Conservation (phyloP, 495 filamentous ascomycete species). For the Penicillium manginii region DNA sequence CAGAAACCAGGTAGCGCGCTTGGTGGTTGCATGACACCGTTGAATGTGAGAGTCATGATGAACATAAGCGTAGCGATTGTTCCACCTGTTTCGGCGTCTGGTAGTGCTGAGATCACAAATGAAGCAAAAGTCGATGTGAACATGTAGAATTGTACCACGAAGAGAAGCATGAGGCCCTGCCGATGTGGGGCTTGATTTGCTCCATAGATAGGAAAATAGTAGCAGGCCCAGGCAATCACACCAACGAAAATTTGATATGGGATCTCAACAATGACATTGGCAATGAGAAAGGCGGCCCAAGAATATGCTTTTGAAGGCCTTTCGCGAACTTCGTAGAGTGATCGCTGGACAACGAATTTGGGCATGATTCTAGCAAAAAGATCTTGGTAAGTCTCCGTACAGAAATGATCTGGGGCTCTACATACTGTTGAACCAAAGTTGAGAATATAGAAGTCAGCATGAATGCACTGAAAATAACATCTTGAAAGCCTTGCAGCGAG, state of each 20-base stretch:
- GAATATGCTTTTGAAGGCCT: slow-evolving; percentile 69
- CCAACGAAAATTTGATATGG: slow-evolving; percentile 68
- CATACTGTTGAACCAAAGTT: slow-evolving; percentile 61
- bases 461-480: slow-evolving; percentile 84
- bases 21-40: slow-evolving; percentile 61
- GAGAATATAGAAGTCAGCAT: slow-evolving; percentile 78
- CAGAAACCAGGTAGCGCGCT: slow-evolving; percentile 57
- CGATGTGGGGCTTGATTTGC: slow-evolving; percentile 41
- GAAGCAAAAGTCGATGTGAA: slow-evolving; percentile 73
- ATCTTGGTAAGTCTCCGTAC: not conserved
- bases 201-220: slow-evolving; percentile 61
- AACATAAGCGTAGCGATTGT: slow-evolving; percentile 64
- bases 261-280: slow-evolving; percentile 72
- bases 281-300: slow-evolving; percentile 72
- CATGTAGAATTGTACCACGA: slow-evolving; percentile 66
- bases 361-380: slow-evolving; percentile 64
- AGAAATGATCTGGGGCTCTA: not conserved
- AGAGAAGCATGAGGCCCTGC: slow-evolving; percentile 54
- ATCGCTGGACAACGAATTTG: slow-evolving; percentile 65
- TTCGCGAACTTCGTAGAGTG: slow-evolving; percentile 73
- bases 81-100: slow-evolving; percentile 58
- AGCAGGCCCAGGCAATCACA: slow-evolving; percentile 61
- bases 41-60: slow-evolving; percentile 63
- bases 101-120: slow-evolving; percentile 52
- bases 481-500: slow-evolving; percentile 77